Evolutionary conservation across 2,329 filamentous ascomycete species (phyloP), one percentile per base, ranked within the genome.

Genomic region (Hypoxylon sp.): DNA sequence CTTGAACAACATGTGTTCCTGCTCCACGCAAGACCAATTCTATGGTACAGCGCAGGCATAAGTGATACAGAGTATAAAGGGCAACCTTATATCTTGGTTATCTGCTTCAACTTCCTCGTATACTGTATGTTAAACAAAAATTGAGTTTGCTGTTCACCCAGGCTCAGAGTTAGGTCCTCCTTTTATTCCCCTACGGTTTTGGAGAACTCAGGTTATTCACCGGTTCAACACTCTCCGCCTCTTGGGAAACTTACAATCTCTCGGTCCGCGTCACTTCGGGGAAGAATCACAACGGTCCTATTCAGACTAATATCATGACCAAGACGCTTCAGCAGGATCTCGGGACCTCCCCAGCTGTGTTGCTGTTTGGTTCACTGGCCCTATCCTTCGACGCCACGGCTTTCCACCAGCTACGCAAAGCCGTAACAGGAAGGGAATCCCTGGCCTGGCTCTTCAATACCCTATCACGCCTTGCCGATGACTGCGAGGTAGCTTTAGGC

Each of bases 381-480:
- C 8, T 59, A 49, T 59, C 56, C 17, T 59, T 59, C 20, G 56
- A 59, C 17, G 49, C 20, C 6, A 39, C 56, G 5, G 39, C 56
- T 22, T 59, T 59, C 34, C 50, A 54, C 11, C 43, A 54, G 13
- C 20, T 59, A 41, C 50, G 56, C 8, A 44, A 54, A 54, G 30
- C 30, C 13, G 22, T 54, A 17, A 32, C 41, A 4, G 32, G 20
- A 10, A 49, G 30, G 13, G 34, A 24, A 24, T 47, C 20, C n/a
- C 19, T 59, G 7, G n/a, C 56, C 8, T 54, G 49, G 43, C 56
- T 48, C 39, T 49, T 32, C 24, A 32, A 49, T 5, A n/a, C 49
- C 28, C 43, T 49, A 6, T 44, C 37, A 26, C 51, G 39, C 26
- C 53, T 56, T 11, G 41, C 20, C 20, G 53, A 56, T 20, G 53